Evolutionary conservation across 23 red algal species (phyloP).

Genomic region (Agarophyton chilense): DNA sequence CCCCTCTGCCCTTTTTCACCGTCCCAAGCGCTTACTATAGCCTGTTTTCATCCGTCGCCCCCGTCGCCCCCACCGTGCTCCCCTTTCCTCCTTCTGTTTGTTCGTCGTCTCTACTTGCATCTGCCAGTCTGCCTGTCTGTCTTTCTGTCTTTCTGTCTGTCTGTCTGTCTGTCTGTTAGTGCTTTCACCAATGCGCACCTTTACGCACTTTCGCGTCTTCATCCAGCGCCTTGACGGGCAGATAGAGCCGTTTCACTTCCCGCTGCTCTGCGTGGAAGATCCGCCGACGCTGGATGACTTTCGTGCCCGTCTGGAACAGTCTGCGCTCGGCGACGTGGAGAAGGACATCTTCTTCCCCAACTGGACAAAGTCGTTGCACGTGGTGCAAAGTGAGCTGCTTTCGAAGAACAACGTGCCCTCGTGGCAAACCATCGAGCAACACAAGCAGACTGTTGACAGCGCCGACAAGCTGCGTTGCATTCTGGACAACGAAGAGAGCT

Average conservation of each 20-base stretch:
- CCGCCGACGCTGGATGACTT: conserved; percentile 52
- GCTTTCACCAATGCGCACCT: not conserved
- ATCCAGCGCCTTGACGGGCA: conserved; percentile 22
- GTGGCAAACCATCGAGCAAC: conserved; percentile 11
- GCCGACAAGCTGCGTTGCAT: conserved; percentile 24
- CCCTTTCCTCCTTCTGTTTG: too few species aligned
- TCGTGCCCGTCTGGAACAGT: conserved; percentile 24
- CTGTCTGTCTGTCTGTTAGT: too few species aligned
- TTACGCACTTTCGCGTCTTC: conserved; percentile 20
- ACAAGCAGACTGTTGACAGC: conserved; percentile 25
- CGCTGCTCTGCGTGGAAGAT: conserved; percentile 23
- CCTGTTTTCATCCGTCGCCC: not conserved
- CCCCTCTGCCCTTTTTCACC: not conserved
- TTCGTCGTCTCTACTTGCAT: too few species aligned
- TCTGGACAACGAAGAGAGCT: conserved; percentile 39
- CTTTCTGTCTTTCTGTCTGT: too few species aligned
- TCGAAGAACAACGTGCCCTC: conserved; percentile 5
- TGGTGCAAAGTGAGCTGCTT: conserved; percentile 27
- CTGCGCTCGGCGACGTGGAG: conserved; percentile 41
- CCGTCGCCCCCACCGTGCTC: not conserved
- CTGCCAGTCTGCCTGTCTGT: too few species aligned
- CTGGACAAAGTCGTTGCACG: conserved; percentile 65
- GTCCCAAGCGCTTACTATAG: too few species aligned
- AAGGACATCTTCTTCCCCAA: conserved; percentile 69
- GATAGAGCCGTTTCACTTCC: conserved; percentile 17